Percentiles rank a stretch among this genome's conserved stretches.
These are phyloP conservation scores for Talaromyces pinophilus DNA, from an alignment of 2,329 filamentous ascomycete genomes.

Conservation along the genomic window DNA sequence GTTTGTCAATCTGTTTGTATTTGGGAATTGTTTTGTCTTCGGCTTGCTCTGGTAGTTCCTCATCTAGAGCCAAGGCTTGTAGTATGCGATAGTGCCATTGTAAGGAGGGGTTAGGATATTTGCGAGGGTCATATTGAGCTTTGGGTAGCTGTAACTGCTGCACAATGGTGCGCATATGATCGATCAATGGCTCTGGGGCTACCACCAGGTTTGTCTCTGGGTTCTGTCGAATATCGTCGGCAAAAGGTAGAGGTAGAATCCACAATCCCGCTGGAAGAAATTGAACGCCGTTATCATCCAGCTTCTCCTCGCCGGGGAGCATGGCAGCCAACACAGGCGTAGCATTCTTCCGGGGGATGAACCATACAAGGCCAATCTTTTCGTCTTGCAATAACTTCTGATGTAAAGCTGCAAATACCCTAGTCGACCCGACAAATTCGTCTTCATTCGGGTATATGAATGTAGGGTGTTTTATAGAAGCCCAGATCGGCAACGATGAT, in stretches of 20 bases:
- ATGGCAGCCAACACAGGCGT: conserved; percentile 78
- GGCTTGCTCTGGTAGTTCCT: conserved; percentile 74
- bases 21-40: conserved; percentile 82
- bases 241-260: conserved; percentile 84
- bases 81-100: conserved; percentile 98
- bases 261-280: conserved; percentile 81
- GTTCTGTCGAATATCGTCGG: conserved; percentile 78
- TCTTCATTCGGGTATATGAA: conserved; percentile 96
- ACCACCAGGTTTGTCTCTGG: conserved; percentile 62
- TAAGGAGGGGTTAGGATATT: conserved; percentile 86
- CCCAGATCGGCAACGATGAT: conserved; percentile 74
- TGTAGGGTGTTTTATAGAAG: conserved; percentile 78
- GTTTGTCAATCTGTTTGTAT: conserved; percentile 84
- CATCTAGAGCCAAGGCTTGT: conserved; percentile 86
- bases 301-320: conserved; percentile 69
- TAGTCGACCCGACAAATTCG: conserved; percentile 83
- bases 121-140: conserved; percentile 76
- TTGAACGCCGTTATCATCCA: conserved; percentile 67
- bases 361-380: conserved; percentile 88
- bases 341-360: conserved; percentile 77
- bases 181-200: conserved; percentile 70
- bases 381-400: conserved; percentile 77
- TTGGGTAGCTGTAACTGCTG: conserved; percentile 88
- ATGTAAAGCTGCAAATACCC: conserved; percentile 88
- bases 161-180: conserved; percentile 78